phyloP scores from a whole-genome alignment of 148 eudicot genomes.

The Talinum fruticosum region DNA sequence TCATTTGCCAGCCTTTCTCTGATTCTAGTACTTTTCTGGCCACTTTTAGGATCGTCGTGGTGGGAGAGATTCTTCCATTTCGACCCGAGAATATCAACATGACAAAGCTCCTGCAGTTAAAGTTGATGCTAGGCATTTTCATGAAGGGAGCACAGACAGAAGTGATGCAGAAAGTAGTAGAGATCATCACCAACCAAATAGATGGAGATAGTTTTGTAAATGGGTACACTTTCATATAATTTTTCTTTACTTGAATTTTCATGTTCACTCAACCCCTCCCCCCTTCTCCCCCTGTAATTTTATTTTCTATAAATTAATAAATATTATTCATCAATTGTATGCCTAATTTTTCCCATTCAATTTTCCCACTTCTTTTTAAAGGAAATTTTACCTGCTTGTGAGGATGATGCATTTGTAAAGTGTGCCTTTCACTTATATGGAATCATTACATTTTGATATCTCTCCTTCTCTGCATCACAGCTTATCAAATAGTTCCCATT shows the following conservation, averaged over 20 bases:
- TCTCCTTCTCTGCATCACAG: neutral
- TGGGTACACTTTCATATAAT: slow-evolving; percentile 29
- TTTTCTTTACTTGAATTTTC: slow-evolving; percentile 1
- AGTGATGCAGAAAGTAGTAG: slow-evolving; percentile 56
- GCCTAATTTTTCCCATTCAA: slow-evolving; percentile 24
- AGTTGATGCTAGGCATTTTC: slow-evolving; percentile 32
- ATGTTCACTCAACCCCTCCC: slow-evolving; percentile 25
- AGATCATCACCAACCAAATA: slow-evolving; percentile 39
- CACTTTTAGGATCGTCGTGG: slow-evolving; percentile 55
- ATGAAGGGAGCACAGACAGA: slow-evolving; percentile 48
- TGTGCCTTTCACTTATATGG: slow-evolving; percentile 6
- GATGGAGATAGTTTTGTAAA: slow-evolving; percentile 51
- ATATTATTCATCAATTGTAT: slow-evolving; percentile 19
- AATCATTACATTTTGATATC: neutral
- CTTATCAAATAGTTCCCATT: neutral
- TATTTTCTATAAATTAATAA: slow-evolving; percentile 27
- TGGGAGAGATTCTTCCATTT: slow-evolving; percentile 46
- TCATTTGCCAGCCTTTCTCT: slow-evolving; percentile 1
- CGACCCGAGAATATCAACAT: slow-evolving; percentile 39
- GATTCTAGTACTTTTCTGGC: neutral
- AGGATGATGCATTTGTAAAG: slow-evolving; percentile 21
- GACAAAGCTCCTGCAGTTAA: slow-evolving; percentile 29
- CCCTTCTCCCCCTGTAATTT: slow-evolving; percentile 31
- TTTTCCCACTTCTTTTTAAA: slow-evolving; percentile 2
- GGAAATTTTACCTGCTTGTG: neutral